Conservation (phyloP, 2,329 filamentous ascomycete genomes). For the Drechslera avenae region DNA sequence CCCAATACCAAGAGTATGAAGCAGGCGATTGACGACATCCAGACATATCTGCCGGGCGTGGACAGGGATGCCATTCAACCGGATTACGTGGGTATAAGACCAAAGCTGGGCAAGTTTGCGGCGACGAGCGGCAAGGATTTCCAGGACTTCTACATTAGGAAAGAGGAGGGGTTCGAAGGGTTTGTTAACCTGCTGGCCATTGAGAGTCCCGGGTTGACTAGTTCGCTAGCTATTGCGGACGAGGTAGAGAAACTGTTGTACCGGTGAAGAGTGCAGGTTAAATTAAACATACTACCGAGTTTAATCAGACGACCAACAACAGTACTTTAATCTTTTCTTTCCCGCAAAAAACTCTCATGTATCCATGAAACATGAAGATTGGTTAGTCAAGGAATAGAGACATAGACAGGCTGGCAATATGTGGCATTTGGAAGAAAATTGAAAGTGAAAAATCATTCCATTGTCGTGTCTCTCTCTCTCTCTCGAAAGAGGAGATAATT, state of each 20-base stretch:
- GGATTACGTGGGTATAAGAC: slow-evolving; percentile 91
- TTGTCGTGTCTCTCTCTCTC: too few species aligned
- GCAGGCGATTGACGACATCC: slow-evolving; percentile 75
- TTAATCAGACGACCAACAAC: too few species aligned
- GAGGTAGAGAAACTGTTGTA: slow-evolving; percentile 67
- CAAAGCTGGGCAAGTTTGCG: slow-evolving; percentile 73
- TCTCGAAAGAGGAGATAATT: neutral
- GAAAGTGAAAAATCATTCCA: slow-evolving; percentile 7
- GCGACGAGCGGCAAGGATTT: slow-evolving; percentile 70
- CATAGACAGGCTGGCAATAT: too few species aligned
- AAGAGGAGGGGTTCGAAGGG: slow-evolving; percentile 76
- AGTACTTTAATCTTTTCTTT: too few species aligned
- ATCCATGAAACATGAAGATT: too few species aligned
- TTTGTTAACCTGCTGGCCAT: slow-evolving; percentile 93
- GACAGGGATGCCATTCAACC: slow-evolving; percentile 69
- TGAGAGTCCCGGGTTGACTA: slow-evolving; percentile 91
- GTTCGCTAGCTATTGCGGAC: slow-evolving; percentile 82
- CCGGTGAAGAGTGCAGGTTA: too few species aligned
- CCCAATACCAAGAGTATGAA: slow-evolving; percentile 68
- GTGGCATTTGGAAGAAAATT: too few species aligned
- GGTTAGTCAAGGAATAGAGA: too few species aligned
- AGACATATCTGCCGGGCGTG: slow-evolving; percentile 76
- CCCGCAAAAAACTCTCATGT: too few species aligned
- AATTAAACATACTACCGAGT: too few species aligned
- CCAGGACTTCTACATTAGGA: slow-evolving; percentile 80